These are phyloP conservation scores for Aurantiochytrium sp. DNA, from an alignment of 108 stramenopile species.

Conservation along the genomic window DNA sequence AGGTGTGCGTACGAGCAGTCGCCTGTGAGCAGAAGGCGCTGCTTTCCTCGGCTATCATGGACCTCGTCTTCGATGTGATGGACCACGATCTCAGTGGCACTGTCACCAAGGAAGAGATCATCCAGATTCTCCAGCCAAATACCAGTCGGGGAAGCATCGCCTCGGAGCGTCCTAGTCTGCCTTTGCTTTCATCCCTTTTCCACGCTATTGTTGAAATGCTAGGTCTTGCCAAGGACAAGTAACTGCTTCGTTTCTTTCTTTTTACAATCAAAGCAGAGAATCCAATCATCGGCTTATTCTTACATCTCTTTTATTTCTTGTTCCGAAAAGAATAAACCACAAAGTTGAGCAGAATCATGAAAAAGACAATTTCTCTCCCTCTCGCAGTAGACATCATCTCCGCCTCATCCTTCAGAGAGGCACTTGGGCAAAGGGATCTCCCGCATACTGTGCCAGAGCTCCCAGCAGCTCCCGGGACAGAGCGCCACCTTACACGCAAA, in stretches of 20 bases:
- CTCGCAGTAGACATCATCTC: too few species aligned
- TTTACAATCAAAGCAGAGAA: too few species aligned
- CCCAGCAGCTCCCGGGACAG: too few species aligned
- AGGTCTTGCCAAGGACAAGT: background rate
- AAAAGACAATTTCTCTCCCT: too few species aligned
- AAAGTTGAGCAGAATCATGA: too few species aligned
- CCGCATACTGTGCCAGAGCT: too few species aligned
- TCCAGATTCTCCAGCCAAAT: background rate
- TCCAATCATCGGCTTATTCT: too few species aligned
- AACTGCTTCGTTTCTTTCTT: background rate
- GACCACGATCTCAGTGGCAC: background rate
- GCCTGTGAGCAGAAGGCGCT: background rate
- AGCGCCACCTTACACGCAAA: too few species aligned
- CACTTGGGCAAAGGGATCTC: too few species aligned
- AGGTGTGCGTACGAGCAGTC: background rate
- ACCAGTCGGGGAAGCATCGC: background rate
- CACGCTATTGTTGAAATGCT: background rate
- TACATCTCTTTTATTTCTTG: too few species aligned
- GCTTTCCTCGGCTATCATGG: background rate
- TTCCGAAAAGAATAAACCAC: too few species aligned
- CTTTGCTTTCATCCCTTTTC: background rate
- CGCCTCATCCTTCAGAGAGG: too few species aligned
- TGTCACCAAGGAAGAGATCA: background rate
- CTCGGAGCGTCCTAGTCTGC: background rate
- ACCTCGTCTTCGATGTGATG: background rate